Conservation (phyloP, 1,139 yeast genomes). For the Lodderomyces pseudojiufengensis region DNA sequence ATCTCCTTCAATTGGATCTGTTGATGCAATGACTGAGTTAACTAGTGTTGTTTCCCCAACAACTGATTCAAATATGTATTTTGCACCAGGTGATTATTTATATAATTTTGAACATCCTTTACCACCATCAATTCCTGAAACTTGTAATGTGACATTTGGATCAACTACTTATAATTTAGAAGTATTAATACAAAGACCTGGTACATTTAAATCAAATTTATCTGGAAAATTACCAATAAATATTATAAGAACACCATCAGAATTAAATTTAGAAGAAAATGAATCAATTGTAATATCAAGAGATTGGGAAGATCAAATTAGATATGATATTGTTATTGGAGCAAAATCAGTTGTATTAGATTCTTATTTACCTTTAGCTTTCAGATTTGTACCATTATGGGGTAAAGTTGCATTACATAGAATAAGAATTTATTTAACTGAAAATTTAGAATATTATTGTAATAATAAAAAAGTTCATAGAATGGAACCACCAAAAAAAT, state of each 20-base stretch:
- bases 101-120: slow-evolving; percentile 90
- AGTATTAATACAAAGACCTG: slow-evolving; percentile 67
- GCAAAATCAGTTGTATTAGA: slow-evolving; percentile 85
- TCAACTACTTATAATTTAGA: slow-evolving; percentile 66
- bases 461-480: slow-evolving; percentile 83
- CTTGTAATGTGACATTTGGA: slow-evolving; percentile 78
- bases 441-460: slow-evolving; percentile 86
- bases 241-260: slow-evolving; percentile 73
- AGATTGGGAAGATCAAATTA: slow-evolving; percentile 91
- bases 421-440: slow-evolving; percentile 79
- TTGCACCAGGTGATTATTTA: slow-evolving; percentile 80
- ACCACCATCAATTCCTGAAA: slow-evolving; percentile 79
- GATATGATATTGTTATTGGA: slow-evolving; percentile 85
- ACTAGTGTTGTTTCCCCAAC: slow-evolving; percentile 15
- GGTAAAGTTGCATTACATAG: slow-evolving; percentile 87
- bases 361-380: slow-evolving; percentile 77
- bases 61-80: slow-evolving; percentile 27
- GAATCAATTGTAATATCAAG: slow-evolving; percentile 90
- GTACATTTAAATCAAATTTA: slow-evolving; percentile 80
- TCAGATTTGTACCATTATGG: slow-evolving; percentile 72
- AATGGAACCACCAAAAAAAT: slow-evolving; percentile 84
- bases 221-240: slow-evolving; percentile 60
- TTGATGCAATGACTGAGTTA: slow-evolving; percentile 15
- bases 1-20: slow-evolving; percentile 22
- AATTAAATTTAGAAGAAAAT: slow-evolving; percentile 75